Percentiles rank a stretch among this genome's conserved stretches.
Conservation (phyloP, 2,329 filamentous ascomycete species). For the Ophiostoma pallidulum region DNA sequence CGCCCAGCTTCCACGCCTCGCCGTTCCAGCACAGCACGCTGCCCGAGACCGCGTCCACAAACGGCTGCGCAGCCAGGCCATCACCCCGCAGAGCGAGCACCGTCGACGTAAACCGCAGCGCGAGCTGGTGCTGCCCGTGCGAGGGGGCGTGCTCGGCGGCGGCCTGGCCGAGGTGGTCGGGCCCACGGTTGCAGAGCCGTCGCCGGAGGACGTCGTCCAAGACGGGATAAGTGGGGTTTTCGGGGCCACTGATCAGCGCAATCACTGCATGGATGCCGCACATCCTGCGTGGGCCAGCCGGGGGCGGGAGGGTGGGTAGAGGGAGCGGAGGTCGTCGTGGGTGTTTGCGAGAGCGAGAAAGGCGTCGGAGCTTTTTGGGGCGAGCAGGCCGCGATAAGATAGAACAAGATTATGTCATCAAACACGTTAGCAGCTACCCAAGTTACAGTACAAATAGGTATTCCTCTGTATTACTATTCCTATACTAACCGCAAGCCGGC, state of each 20-base stretch:
- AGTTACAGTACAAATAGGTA: no score
- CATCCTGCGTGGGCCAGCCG: constrained; percentile 30
- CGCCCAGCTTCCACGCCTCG: constrained; percentile 74
- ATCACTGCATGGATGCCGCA: constrained; percentile 52
- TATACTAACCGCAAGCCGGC: no score
- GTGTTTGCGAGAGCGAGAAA: no score
- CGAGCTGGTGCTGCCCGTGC: constrained; percentile 23
- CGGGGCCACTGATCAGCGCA: constrained; percentile 23
- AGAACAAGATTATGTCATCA: no score
- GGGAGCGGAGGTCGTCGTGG: no score
- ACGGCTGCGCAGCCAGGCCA: constrained; percentile 61
- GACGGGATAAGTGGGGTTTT: constrained; percentile 18
- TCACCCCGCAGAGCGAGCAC: constrained; percentile 84
- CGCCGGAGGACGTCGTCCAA: constrained; percentile 31
- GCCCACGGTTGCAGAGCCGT: constrained; percentile 47
- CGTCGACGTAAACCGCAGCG: constrained; percentile 63
- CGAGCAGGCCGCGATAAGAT: no score
- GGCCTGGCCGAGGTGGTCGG: constrained; percentile 45
- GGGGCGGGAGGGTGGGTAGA: no score
- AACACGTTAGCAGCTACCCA: no score
- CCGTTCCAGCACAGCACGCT: constrained; percentile 93
- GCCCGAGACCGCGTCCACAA: constrained; percentile 44
- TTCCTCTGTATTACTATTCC: no score
- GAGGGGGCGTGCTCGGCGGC: constrained; percentile 20
- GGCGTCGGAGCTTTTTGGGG: no score